Percentiles rank a stretch among this genome's conserved stretches.
These are phyloP conservation scores for Ogataea nakhonphanomensis DNA, from an alignment of 805 yeast genomes.

Conservation along the genomic window DNA sequence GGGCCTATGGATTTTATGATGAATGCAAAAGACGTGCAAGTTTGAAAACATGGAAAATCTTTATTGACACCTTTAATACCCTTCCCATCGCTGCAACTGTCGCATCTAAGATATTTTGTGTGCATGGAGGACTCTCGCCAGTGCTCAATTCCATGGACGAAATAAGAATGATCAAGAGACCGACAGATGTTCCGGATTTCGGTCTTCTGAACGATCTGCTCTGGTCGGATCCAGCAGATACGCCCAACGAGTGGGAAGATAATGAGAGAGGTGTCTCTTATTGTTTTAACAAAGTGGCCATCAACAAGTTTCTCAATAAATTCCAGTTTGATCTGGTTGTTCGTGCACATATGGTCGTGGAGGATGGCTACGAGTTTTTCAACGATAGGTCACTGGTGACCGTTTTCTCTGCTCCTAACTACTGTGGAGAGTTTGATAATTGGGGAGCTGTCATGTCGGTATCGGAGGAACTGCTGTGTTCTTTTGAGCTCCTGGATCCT, in stretches of 20 bases:
- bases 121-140: constrained; percentile 82
- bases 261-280: constrained; percentile 82
- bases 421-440: constrained; percentile 82
- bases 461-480: constrained; percentile 85
- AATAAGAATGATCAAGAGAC: constrained; percentile 69
- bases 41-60: constrained; percentile 89
- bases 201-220: constrained; percentile 73
- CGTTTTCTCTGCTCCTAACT: constrained; percentile 72
- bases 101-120: constrained; percentile 91
- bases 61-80: constrained; percentile 92
- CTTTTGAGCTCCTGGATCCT: constrained; percentile 91
- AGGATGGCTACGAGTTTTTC: constrained; percentile 75
- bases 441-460: constrained; percentile 99
- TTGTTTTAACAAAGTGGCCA: constrained; percentile 76
- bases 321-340: constrained; percentile 80
- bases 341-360: constrained; percentile 86
- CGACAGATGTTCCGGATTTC: constrained; percentile 83
- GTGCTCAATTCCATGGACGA: constrained; percentile 71
- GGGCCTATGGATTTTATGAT: constrained; percentile 96
- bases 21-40: constrained; percentile 94
- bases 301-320: constrained; percentile 68
- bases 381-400: constrained; percentile 70
- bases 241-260: constrained; percentile 82
- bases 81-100: constrained; percentile 94
- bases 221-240: constrained; percentile 86